Percentiles rank a stretch among this genome's conserved stretches.
Conservation (phyloP, 352 stramenopile species). For the Phytophthora uliginosa region DNA sequence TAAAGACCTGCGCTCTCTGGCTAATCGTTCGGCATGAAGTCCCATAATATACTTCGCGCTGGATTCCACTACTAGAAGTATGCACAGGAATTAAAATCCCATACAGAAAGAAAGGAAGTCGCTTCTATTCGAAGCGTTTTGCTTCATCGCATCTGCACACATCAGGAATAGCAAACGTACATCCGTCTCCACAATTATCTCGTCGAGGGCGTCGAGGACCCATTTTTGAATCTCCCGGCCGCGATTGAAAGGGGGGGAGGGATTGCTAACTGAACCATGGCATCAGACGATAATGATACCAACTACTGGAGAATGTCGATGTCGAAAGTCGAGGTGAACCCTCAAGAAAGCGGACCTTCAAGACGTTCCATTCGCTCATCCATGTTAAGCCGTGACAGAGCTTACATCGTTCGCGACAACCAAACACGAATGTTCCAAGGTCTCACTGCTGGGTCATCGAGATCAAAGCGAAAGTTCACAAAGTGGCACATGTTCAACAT, state of each 20-base stretch:
- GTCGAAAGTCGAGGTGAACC: constrained; percentile 16
- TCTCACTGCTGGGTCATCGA: background rate
- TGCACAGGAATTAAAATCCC: no score
- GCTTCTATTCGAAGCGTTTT: background rate
- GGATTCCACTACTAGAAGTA: no score
- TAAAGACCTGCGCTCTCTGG: no score
- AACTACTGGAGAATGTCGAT: constrained; percentile 29
- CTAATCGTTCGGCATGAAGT: no score
- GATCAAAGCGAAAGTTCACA: constrained; percentile 22
- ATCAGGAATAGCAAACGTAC: background rate
- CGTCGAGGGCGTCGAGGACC: constrained; percentile 44
- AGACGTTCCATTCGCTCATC: constrained; percentile 73
- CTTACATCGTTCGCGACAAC: constrained; percentile 10
- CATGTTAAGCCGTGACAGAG: constrained; percentile 11
- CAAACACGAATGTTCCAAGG: background rate
- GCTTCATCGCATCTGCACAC: background rate
- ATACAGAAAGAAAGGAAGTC: background rate
- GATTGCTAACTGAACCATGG: background rate
- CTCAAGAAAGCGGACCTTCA: constrained; percentile 72
- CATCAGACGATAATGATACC: background rate
- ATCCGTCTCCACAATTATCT: background rate
- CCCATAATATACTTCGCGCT: no score
- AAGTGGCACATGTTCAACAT: constrained; percentile 38
- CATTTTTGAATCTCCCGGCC: background rate
- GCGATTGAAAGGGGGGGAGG: background rate